Evolutionary conservation across 2,329 filamentous ascomycete genomes (phyloP).

Genomic region (Zymoseptoria tritici): DNA sequence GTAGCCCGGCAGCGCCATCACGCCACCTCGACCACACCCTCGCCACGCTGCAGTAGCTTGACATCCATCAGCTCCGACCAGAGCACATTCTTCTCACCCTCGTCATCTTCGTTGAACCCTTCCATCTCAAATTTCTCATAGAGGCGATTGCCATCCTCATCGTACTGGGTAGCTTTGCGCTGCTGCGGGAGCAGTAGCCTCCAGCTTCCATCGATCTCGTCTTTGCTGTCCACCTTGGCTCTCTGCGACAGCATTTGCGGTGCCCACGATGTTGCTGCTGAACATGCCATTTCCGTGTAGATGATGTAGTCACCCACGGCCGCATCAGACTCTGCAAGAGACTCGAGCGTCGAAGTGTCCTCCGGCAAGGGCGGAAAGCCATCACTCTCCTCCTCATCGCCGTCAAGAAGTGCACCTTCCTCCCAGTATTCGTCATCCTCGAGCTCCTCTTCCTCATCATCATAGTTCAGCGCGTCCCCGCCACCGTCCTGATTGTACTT

Average conservation of each 20-base stretch:
- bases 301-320: slow-evolving; percentile 57
- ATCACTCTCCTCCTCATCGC: slow-evolving; percentile 32
- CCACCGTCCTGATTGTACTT: slow-evolving; percentile 31
- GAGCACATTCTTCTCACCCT: slow-evolving; percentile 43
- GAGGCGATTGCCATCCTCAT: slow-evolving; percentile 63
- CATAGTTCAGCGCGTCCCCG: slow-evolving; percentile 34
- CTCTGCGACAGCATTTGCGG: slow-evolving; percentile 59
- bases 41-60: slow-evolving; percentile 40
- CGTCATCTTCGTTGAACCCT: slow-evolving; percentile 48
- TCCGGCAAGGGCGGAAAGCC: slow-evolving; percentile 49
- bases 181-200: slow-evolving; percentile 54
- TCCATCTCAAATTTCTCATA: slow-evolving; percentile 73
- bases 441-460: slow-evolving; percentile 32
- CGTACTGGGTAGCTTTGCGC: slow-evolving; percentile 57
- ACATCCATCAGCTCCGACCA: slow-evolving; percentile 62
- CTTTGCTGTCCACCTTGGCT: slow-evolving; percentile 52
- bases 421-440: slow-evolving; percentile 23
- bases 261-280: slow-evolving; percentile 57
- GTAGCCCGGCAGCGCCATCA: not conserved
- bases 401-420: slow-evolving; percentile 21
- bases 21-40: not conserved
- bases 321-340: slow-evolving; percentile 43
- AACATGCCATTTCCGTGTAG: slow-evolving; percentile 59
- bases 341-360: slow-evolving; percentile 40
- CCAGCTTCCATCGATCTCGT: slow-evolving; percentile 40